Evolutionary conservation across 2,329 filamentous ascomycete species (phyloP), one percentile per base, ranked within the genome.

Genomic region (Myriosclerotinia duriaeana): DNA sequence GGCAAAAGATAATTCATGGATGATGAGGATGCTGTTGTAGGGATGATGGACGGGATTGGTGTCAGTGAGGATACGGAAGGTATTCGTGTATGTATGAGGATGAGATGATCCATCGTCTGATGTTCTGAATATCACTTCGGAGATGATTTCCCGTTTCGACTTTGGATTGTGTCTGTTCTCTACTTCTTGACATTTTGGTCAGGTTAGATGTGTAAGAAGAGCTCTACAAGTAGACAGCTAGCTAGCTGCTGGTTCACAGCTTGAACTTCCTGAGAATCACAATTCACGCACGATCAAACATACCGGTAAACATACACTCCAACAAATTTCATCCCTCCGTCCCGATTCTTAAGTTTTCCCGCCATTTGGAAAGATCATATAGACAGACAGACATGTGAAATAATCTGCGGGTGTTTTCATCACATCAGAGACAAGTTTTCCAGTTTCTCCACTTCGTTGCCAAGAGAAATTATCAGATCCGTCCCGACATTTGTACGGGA

Each of bases 391-490:
- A 7, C 42, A 36, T 48, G 42, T 60, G 56, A 48, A 48, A 6
- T 17, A 12, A 14, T 48, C 17, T 36, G 42, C 26, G 26, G 17
- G 40, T 34, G 6, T 34, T 34, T 34, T 34, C 30, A 34, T 26
- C 22, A 40, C 60, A n/a, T 40, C n/a, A n/a, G 22, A 26, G 22
- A 38, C 42, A 36, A 34, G 6, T 44, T 40, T 55, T 48, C 17
- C 40, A 30, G 17, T 20, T n/a, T 48, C 44, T 50, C 30, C 53
- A 62, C 34, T 36, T 15, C 20, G 9, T 61, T 53, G 58, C 64
- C 64, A 66, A 66, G 64, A 62, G 38, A 38, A 53, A n/a, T 66
- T 66, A 66, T 66, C 64, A 53, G 64, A 66, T 66, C 64, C 48
- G 64, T 36, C 53, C 42, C 50, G 58, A 60, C 38, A 60, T 60